These are phyloP conservation scores for Sonneratia alba DNA, from an alignment of 345 rosid species.

Conservation along the genomic window DNA sequence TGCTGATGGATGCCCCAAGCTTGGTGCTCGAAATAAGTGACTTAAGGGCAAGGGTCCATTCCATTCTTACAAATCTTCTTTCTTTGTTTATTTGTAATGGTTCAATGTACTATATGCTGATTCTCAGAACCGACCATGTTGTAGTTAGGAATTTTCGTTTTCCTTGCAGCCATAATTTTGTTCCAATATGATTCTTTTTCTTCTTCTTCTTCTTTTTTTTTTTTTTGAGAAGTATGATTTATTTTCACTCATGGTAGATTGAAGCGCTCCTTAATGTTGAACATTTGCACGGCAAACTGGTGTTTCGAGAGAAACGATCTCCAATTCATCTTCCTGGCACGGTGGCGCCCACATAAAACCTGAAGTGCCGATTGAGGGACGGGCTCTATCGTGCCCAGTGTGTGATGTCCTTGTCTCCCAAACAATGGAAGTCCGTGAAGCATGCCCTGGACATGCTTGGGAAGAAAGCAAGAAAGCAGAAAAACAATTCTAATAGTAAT, in stretches of 20 bases:
- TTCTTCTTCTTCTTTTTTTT: too few species aligned
- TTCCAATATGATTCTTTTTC: too few species aligned
- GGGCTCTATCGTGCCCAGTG: background rate
- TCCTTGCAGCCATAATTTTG: background rate
- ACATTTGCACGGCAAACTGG: too few species aligned
- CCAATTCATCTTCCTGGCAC: background rate
- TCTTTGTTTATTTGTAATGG: background rate
- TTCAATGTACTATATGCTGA: background rate
- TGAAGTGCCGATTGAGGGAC: background rate
- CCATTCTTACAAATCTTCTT: too few species aligned
- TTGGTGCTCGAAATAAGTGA: constrained; percentile 33
- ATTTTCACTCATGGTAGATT: too few species aligned
- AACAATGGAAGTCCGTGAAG: background rate
- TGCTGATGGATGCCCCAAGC: constrained; percentile 69
- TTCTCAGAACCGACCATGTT: background rate
- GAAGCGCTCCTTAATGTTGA: too few species aligned
- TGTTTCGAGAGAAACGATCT: background rate
- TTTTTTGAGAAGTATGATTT: too few species aligned
- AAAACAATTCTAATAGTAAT: background rate
- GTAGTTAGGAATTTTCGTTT: background rate
- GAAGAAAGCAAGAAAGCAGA: background rate
- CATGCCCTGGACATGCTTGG: background rate
- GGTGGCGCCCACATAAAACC: background rate
- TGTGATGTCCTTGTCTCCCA: background rate
- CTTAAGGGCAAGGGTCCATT: background rate